Evolutionary conservation across 106 monocot species (phyloP), one percentile per base, ranked within the genome.

Genomic region (Hemerocallis citrina): DNA sequence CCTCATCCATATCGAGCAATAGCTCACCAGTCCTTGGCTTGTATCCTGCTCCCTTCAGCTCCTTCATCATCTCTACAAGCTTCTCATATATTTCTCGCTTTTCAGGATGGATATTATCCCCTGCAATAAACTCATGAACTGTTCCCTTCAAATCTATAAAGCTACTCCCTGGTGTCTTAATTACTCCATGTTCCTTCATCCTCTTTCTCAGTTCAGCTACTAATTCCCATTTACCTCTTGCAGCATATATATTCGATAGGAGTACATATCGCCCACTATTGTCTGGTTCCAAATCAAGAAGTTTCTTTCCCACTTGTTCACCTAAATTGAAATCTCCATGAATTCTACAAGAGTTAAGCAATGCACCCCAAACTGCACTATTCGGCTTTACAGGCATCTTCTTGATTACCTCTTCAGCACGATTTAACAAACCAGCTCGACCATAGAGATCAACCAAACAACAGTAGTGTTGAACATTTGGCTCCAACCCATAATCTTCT

Each of bases 381-480:
- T 92, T 84, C 4, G 92, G 81, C 28, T 75, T 59, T 57, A 73
- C 51, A 6, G 73, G 73, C 73, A 73, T 73, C 22, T 16, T 47
- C 20, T 28, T 30, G 2, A 66, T 45, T 5, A 73, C 8, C 25
- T 37, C 49, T 27, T 38, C 65, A 9, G 73, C 73, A 34, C 43
- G 33, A 2, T 58, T 65, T 40, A 92, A 62, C 38, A 81, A 59
- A 16, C 92, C 88, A 1, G 81, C 72, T 42, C 84, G 45, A 1
- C 84, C 92, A 1, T 88, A 37, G 21, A 92, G 42, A 63, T 92
- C 92, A 34, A 88, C 75, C 72, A 88, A 46, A 45, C 92, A 92
- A 17, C 87, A 87, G 49, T 88, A 88, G 41, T 92, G 92, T 64
- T 88, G 83, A 41, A 84, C 55, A 40, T 73, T 61, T 15, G 83